phyloP scores from a whole-genome alignment of 2,329 filamentous ascomycete genomes.

The Botrytis squamosa region DNA sequence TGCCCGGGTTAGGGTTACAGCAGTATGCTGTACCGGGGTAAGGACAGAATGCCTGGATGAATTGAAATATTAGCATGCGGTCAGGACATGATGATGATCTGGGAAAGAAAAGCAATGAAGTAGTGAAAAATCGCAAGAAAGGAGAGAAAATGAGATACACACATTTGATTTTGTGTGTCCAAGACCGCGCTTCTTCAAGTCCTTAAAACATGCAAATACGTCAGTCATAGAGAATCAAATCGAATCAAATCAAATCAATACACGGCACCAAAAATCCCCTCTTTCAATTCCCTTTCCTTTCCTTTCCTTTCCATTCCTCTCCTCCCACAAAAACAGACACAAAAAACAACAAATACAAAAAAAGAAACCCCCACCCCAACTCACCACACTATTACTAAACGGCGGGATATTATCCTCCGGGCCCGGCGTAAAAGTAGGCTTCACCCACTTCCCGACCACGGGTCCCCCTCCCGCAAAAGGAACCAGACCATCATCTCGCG shows the following conservation, averaged over 20 bases:
- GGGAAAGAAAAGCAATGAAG: background rate
- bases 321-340: background rate
- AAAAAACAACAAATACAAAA: background rate
- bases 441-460: background rate
- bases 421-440: background rate
- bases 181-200: background rate
- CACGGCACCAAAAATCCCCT: too few relatives aligned
- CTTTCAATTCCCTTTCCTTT: too few relatives aligned
- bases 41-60: background rate
- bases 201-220: background rate
- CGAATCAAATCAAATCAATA: too few relatives aligned
- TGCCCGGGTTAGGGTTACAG: background rate
- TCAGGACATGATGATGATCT: background rate
- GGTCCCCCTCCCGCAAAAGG: conserved; percentile 2
- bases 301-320: background rate
- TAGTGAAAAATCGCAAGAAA: background rate
- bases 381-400: conserved; percentile 16
- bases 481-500: background rate
- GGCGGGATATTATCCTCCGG: background rate
- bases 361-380: background rate
- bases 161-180: background rate
- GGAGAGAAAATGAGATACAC: background rate
- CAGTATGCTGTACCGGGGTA: conserved; percentile 11
- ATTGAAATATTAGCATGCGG: background rate
- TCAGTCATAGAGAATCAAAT: background rate